Conservation (phyloP, 2,329 filamentous ascomycete genomes). For the Penicillium oxalicum region DNA sequence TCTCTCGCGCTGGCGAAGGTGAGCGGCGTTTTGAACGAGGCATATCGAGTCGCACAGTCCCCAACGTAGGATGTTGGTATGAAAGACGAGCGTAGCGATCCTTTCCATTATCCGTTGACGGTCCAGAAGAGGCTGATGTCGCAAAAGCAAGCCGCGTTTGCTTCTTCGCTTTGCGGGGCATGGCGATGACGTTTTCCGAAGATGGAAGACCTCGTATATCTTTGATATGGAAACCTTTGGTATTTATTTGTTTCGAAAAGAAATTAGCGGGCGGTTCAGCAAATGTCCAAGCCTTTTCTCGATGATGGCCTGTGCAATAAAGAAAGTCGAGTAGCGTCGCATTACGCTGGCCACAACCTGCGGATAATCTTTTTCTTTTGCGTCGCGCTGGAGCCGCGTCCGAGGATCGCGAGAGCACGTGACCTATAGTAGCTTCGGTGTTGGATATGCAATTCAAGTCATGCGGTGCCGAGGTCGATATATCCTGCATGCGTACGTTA, state of each 20-base stretch:
- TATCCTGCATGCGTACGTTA: too few relatives aligned
- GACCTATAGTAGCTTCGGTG: constrained; percentile 2
- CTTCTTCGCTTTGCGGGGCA: constrained; percentile 32
- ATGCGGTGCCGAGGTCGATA: background rate
- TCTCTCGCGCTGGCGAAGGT: background rate
- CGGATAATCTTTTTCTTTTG: constrained; percentile 5
- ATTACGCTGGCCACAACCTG: background rate
- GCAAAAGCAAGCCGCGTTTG: constrained; percentile 43
- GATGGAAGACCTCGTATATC: too few relatives aligned
- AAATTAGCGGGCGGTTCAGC: too few relatives aligned
- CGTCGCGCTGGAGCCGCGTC: constrained; percentile 11
- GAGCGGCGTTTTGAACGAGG: constrained; percentile 2
- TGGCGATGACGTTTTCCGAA: constrained; percentile 8
- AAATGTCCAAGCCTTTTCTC: too few relatives aligned
- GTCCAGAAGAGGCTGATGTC: constrained; percentile 20
- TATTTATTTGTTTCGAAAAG: too few relatives aligned
- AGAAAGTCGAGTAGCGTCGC: background rate
- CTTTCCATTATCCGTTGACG: constrained; percentile 16
- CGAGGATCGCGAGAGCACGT: constrained; percentile 19
- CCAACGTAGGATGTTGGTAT: constrained; percentile 27
- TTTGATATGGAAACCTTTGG: too few relatives aligned
- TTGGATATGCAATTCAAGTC: background rate
- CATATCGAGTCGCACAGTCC: constrained; percentile 7
- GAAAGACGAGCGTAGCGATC: constrained; percentile 30
- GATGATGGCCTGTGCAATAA: background rate